Evolutionary conservation across 2,329 filamentous ascomycete species (phyloP).

Genomic region (Aspergillus sp.): DNA sequence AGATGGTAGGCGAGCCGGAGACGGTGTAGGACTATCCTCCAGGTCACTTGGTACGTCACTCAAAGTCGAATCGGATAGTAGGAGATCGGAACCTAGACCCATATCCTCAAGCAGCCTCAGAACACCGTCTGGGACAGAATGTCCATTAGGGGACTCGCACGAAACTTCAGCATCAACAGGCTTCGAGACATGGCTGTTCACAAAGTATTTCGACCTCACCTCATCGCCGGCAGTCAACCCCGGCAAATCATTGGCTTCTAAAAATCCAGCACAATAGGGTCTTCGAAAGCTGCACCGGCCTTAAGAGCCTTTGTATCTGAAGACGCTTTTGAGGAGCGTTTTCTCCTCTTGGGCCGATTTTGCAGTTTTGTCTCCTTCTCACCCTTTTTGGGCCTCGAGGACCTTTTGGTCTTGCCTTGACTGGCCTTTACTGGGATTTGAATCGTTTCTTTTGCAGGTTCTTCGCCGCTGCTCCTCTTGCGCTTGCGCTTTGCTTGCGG

Average conservation of each 20-base stretch:
- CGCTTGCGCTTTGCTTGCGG: not conserved
- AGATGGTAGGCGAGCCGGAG: not conserved
- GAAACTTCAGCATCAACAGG: not conserved
- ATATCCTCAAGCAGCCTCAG: conserved; percentile 15
- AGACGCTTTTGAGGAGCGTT: not conserved
- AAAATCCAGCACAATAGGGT: conserved; percentile 34
- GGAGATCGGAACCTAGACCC: conserved; percentile 17
- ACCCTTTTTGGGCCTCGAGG: not conserved
- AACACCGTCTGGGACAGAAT: conserved; percentile 16
- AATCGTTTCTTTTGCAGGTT: not conserved
- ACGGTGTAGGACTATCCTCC: conserved; percentile 5
- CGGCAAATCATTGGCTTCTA: conserved; percentile 40
- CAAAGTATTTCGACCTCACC: conserved; percentile 39
- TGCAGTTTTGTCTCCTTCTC: not conserved
- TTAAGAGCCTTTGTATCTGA: not conserved
- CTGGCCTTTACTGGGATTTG: not conserved
- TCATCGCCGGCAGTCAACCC: conserved; percentile 39
- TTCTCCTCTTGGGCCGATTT: not conserved
- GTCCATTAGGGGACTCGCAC: not conserved
- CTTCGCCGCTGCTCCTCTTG: conserved; percentile 2
- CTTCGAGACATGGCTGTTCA: not conserved
- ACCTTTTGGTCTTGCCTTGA: not conserved
- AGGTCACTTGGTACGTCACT: conserved; percentile 37
- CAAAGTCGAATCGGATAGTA: conserved; percentile 36
- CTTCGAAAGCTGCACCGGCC: not conserved